Evolutionary conservation across 805 yeast genomes (phyloP).

Genomic region (Grigorovia humatica): DNA sequence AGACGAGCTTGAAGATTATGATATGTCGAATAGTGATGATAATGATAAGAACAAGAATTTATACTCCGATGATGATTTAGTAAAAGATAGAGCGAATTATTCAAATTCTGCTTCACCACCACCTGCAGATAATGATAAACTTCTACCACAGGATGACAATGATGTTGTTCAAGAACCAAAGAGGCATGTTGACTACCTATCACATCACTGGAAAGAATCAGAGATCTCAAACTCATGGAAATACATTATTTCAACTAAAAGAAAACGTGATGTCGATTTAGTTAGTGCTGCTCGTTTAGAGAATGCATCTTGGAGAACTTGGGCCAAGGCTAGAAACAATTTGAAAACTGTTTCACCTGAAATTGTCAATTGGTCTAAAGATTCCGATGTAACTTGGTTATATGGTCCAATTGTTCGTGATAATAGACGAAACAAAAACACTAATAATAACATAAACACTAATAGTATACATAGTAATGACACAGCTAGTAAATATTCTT

Average conservation of each 20-base stretch:
- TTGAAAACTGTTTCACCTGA: constrained; percentile 81
- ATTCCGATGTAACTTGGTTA: constrained; percentile 94
- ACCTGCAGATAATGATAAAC: constrained; percentile 20
- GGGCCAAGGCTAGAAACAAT: constrained; percentile 85
- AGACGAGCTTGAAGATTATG: constrained; percentile 7
- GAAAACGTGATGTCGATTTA: constrained; percentile 43
- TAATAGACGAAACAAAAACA: neutral
- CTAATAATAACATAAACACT: neutral
- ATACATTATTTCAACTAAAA: constrained; percentile 72
- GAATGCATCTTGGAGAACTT: constrained; percentile 94
- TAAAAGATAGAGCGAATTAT: neutral
- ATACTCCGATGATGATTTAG: constrained; percentile 1
- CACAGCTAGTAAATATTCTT: neutral
- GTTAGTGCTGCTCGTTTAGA: constrained; percentile 75
- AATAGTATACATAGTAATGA: neutral
- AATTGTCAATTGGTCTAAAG: constrained; percentile 91
- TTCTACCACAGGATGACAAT: constrained; percentile 70
- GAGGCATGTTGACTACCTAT: constrained; percentile 86
- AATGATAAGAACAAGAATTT: constrained; percentile 2
- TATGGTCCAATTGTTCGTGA: constrained; percentile 65
- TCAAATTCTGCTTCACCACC: constrained; percentile 29
- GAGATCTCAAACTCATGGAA: constrained; percentile 96
- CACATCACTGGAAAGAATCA: constrained; percentile 91
- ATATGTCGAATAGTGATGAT: constrained; percentile 5
- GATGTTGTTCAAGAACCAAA: constrained; percentile 74